Percentiles rank a stretch among this genome's conserved stretches.
Evolutionary conservation across 192 early-diverging fungal species (phyloP).

Genomic region (Diversispora eburnea): DNA sequence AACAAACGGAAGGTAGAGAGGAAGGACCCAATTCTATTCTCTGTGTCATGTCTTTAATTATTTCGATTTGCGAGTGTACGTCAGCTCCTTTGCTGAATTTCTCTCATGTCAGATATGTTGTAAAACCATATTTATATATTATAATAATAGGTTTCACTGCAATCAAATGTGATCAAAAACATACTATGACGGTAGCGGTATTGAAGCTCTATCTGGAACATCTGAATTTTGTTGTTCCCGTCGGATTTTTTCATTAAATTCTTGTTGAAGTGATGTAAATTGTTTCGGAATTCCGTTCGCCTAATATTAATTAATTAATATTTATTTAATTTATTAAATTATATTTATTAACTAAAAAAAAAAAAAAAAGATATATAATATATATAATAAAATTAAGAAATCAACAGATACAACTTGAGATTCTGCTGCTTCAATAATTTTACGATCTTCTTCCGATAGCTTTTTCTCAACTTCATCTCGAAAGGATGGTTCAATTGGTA

Average conservation of each 20-base stretch:
- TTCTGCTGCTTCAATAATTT: slow-evolving; percentile 8
- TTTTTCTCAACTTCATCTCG: slow-evolving; percentile 78
- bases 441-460: slow-evolving; percentile 61
- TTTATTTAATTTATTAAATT: neutral
- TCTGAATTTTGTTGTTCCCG: slow-evolving; percentile 29
- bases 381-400: neutral
- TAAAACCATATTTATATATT: slow-evolving; percentile 38
- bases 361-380: neutral
- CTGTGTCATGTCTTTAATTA: slow-evolving; percentile 72
- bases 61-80: slow-evolving; percentile 72
- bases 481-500: slow-evolving; percentile 68
- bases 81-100: slow-evolving; percentile 70
- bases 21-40: slow-evolving; percentile 62
- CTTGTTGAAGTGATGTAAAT: slow-evolving; percentile 5
- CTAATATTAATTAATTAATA: neutral
- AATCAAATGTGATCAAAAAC: slow-evolving; percentile 10
- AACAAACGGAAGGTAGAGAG: slow-evolving; percentile 84
- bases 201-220: slow-evolving; percentile 55
- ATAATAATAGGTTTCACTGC: slow-evolving; percentile 18
- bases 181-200: slow-evolving; percentile 73
- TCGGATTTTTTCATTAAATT: neutral
- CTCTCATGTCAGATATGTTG: slow-evolving; percentile 32
- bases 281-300: neutral
- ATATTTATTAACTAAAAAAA: neutral
- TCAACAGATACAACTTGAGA: neutral